phyloP scores from a whole-genome alignment of 106 monocot genomes.

The Agapanthus africanus region DNA sequence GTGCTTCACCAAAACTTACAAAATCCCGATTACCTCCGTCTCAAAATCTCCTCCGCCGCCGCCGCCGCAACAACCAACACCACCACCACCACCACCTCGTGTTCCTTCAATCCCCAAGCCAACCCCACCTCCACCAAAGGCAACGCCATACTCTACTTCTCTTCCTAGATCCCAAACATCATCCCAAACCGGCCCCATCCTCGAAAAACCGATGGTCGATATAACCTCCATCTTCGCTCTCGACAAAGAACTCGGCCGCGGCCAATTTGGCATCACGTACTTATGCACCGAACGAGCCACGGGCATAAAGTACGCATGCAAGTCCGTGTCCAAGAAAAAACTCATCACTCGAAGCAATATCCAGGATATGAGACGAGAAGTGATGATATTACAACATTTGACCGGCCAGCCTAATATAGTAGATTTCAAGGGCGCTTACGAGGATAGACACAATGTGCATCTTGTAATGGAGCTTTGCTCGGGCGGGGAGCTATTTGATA shows the following conservation, averaged over 20 bases:
- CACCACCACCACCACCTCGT: too few species aligned
- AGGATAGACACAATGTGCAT: constrained; percentile 42
- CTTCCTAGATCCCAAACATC: neutral
- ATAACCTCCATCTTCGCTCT: constrained; percentile 34
- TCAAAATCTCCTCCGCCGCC: too few species aligned
- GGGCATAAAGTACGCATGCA: constrained; percentile 47
- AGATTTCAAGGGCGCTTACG: constrained; percentile 59
- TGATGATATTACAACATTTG: constrained; percentile 62
- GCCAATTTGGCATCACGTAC: constrained; percentile 59
- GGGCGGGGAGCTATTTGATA: constrained; percentile 72
- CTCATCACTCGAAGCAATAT: constrained; percentile 29
- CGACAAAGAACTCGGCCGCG: constrained; percentile 57
- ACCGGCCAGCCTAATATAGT: constrained; percentile 66
- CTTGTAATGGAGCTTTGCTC: constrained; percentile 72
- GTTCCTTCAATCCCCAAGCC: too few species aligned
- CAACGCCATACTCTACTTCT: constrained; percentile 2
- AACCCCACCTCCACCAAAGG: neutral
- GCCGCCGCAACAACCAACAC: too few species aligned
- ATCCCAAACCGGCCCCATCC: constrained; percentile 15
- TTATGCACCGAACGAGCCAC: constrained; percentile 46
- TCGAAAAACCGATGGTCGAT: constrained; percentile 41
- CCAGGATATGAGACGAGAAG: constrained; percentile 51
- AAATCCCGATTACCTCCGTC: too few species aligned
- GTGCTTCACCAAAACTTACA: too few species aligned
- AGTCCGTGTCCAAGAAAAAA: constrained; percentile 52